These are phyloP conservation scores for Pythium myriotylum DNA, from an alignment of 352 stramenopile genomes.

Conservation along the genomic window DNA sequence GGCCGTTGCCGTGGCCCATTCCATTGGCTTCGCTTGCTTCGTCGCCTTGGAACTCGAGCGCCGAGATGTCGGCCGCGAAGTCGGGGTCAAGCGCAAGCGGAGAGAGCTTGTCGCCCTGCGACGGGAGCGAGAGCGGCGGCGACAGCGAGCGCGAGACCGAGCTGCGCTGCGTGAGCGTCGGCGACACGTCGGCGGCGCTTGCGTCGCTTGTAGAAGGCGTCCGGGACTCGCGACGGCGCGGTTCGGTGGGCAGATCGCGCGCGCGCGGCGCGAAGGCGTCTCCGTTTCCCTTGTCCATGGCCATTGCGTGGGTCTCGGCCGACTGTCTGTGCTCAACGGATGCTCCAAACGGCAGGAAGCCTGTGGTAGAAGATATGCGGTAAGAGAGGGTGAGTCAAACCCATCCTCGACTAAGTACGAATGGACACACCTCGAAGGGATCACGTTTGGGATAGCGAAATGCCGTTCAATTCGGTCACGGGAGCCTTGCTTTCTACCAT, in stretches of 20 bases:
- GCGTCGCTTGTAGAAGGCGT: not conserved
- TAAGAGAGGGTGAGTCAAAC: too few relatives aligned
- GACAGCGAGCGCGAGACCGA: conserved; percentile 10
- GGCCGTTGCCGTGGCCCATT: not conserved
- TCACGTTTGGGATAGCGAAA: too few relatives aligned
- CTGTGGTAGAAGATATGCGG: too few relatives aligned
- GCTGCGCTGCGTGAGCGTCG: conserved; percentile 12
- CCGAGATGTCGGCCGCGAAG: conserved; percentile 14
- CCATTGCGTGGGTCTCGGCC: too few relatives aligned
- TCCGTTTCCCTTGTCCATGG: too few relatives aligned
- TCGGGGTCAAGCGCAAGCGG: conserved; percentile 21
- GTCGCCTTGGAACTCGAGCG: conserved; percentile 11
- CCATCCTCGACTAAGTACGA: too few relatives aligned
- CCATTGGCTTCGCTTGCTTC: conserved; percentile 1
- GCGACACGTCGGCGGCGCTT: not conserved
- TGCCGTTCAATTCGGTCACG: too few relatives aligned
- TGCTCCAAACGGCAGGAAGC: too few relatives aligned
- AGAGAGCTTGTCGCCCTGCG: conserved; percentile 1
- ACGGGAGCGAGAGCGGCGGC: conserved; percentile 1
- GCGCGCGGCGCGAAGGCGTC: not conserved
- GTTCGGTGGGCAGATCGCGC: not conserved
- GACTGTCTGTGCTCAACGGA: too few relatives aligned
- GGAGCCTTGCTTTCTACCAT: too few relatives aligned
- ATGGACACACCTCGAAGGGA: too few relatives aligned
- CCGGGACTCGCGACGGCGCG: not conserved